These are phyloP conservation scores for Arthrobotrys musiformis DNA, from an alignment of 2,329 filamentous ascomycete genomes.

Conservation along the genomic window DNA sequence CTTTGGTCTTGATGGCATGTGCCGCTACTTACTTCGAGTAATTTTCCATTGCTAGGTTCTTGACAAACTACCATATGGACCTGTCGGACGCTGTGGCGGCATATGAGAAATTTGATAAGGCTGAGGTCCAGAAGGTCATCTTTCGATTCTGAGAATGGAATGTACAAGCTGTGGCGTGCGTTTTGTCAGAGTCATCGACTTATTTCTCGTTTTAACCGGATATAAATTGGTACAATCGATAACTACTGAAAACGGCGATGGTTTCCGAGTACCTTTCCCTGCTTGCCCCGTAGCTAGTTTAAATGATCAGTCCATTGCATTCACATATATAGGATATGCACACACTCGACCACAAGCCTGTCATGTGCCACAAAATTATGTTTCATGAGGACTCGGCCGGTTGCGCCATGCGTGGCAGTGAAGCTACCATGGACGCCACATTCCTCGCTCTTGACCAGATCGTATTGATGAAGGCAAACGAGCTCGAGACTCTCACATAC, in stretches of 20 bases:
- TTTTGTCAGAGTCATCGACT: slow-evolving; percentile 15
- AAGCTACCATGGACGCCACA: slow-evolving; percentile 48
- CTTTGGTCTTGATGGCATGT: neutral
- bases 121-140: slow-evolving; percentile 68
- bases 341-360: too few relatives aligned
- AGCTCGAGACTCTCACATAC: too few relatives aligned
- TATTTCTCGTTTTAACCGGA: slow-evolving; percentile 36
- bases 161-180: slow-evolving; percentile 40
- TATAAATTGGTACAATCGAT: slow-evolving; percentile 15
- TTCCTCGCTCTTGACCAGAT: slow-evolving; percentile 7
- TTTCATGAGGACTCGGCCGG: slow-evolving; percentile 23
- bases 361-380: slow-evolving; percentile 25
- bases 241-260: slow-evolving; percentile 41
- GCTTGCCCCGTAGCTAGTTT: slow-evolving; percentile 14
- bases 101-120: slow-evolving; percentile 68
- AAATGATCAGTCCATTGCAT: slow-evolving; percentile 32
- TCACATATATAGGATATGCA: slow-evolving; percentile 19
- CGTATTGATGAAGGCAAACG: neutral
- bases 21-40: neutral
- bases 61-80: slow-evolving; percentile 68
- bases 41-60: slow-evolving; percentile 62
- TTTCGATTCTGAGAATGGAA: slow-evolving; percentile 61
- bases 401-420: slow-evolving; percentile 55
- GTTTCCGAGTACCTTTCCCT: slow-evolving; percentile 30
- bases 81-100: slow-evolving; percentile 67